Percentiles rank a stretch among this genome's conserved stretches.
Evolutionary conservation across 768 basidiomycete species (phyloP).

Genomic region (Podaxis pistillaris): DNA sequence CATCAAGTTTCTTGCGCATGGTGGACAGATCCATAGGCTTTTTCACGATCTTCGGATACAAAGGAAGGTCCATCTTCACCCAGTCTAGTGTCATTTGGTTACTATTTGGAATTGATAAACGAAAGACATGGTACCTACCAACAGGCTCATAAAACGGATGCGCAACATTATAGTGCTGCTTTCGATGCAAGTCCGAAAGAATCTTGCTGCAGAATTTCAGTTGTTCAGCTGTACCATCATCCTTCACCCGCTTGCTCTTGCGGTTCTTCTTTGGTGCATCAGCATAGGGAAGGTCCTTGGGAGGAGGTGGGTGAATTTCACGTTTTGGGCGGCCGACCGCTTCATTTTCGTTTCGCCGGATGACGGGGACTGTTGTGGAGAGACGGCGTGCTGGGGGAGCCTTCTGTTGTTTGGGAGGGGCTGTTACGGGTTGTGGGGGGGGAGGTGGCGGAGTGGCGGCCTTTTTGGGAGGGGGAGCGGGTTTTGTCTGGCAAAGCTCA

Average conservation of each 20-base stretch:
- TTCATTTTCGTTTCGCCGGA: conserved; percentile 74
- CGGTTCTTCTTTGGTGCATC: conserved; percentile 71
- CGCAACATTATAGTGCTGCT: conserved; percentile 71
- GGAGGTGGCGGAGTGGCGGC: conserved; percentile 38
- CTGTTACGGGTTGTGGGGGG: conserved; percentile 37
- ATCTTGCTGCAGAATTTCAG: conserved; percentile 80
- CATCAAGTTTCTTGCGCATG: conserved; percentile 83
- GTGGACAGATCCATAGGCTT: conserved; percentile 94
- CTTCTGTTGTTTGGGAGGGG: conserved; percentile 45
- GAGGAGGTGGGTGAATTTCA: conserved; percentile 94
- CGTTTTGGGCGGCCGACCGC: conserved; percentile 84
- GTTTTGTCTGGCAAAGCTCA: conserved; percentile 32
- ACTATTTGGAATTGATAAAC: conserved; percentile 5
- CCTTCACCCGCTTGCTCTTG: conserved; percentile 57
- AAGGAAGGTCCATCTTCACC: conserved; percentile 73
- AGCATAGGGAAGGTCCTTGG: conserved; percentile 85
- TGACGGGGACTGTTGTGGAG: conserved; percentile 79
- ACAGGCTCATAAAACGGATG: conserved; percentile 93
- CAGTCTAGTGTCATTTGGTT: conserved; percentile 52
- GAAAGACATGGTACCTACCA: conserved; percentile 50
- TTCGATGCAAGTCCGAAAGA: conserved; percentile 71
- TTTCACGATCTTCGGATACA: conserved; percentile 86
- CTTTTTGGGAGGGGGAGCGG: conserved; percentile 44
- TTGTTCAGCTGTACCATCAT: conserved; percentile 77
- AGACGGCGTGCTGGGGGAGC: conserved; percentile 56